Base-by-base conservation (phyloP, 495 filamentous ascomycete species). In the Aspergillus bertholletiae region DNA sequence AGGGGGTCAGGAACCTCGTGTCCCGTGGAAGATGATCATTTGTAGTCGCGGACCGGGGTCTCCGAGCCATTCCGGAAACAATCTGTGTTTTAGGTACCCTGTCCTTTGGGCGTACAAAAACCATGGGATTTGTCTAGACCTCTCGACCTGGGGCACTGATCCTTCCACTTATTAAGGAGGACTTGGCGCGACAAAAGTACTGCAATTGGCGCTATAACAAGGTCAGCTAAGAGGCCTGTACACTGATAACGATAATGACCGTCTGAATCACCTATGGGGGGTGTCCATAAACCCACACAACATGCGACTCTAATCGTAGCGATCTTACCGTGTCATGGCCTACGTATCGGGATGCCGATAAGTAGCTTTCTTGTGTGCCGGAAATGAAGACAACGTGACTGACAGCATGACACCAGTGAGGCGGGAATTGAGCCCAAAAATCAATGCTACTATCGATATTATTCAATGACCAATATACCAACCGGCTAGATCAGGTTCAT, bases 371-470 rank as follows among this genome's bases (percentile, higher is more conserved):
- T 28, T 46, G 44, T 17, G 3, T 46, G 23, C 13, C 12, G 17
- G 13, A 28, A 46, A 46, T 30, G 44, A 46, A 43, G 44, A 46
- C 44, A 46, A 37, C 44, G 12, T 18, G 44, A 24, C 44, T 24
- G n/a, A 37, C 34, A n/a, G 34, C 12, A n/a, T n/a, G 7, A n/a
- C n/a, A n/a, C n/a, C n/a, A n/a, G n/a, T n/a, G n/a, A n/a, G n/a
- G n/a, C n/a, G n/a, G n/a, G n/a, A n/a, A n/a, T n/a, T n/a, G n/a
- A n/a, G n/a, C n/a, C n/a, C n/a, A n/a, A n/a, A n/a, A n/a, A n/a
- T n/a, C n/a, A n/a, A n/a, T n/a, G 27, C 5, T 11, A 32, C 9
- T 32, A 32, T 12, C 30, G 13, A 12, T 11, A 32, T 12, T 11
- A 28, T 5, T 11, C 13, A 32, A 32, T 32, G 8, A 32, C 30